A percentile compares a stretch with the other conserved stretches of the same genome.
Conservation (phyloP, 2,329 filamentous ascomycete genomes). For the Shiraia bambusicola region DNA sequence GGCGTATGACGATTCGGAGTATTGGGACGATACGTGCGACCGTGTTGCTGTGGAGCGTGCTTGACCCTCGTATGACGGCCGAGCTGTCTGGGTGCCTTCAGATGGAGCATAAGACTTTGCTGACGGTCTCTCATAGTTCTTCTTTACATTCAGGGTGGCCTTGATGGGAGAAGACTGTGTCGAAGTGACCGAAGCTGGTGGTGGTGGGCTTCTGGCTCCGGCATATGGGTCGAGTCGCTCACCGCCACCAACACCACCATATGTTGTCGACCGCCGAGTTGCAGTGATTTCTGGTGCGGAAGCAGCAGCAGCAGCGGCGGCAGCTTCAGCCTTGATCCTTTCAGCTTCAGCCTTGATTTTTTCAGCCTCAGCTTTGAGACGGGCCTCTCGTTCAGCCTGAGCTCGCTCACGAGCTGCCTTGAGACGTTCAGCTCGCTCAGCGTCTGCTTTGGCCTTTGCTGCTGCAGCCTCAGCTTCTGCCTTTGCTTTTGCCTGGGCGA, state of each 20-base stretch:
- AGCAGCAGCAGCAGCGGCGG: slow-evolving; percentile 25
- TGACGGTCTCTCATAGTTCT: slow-evolving; percentile 50
- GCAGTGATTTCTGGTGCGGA: slow-evolving; percentile 21
- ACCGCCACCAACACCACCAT: slow-evolving; percentile 56
- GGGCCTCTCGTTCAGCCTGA: slow-evolving; percentile 41
- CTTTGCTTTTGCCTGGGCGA: slow-evolving; percentile 38
- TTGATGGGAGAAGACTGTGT: slow-evolving; percentile 44
- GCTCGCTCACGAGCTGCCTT: slow-evolving; percentile 45
- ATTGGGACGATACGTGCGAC: slow-evolving; percentile 51
- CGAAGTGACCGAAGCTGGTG: slow-evolving; percentile 41
- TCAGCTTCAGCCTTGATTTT: slow-evolving; percentile 34
- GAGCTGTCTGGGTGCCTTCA: slow-evolving; percentile 48
- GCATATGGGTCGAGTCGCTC: slow-evolving; percentile 73
- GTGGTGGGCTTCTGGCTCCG: slow-evolving; percentile 52
- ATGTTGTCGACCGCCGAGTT: slow-evolving; percentile 37
- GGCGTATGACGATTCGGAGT: slow-evolving; percentile 85
- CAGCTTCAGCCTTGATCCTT: slow-evolving; percentile 30
- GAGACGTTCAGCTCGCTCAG: slow-evolving; percentile 38
- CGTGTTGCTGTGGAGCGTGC: slow-evolving; percentile 24
- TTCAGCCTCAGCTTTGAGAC: slow-evolving; percentile 40
- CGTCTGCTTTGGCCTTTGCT: slow-evolving; percentile 37
- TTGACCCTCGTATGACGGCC: slow-evolving; percentile 32
- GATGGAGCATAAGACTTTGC: slow-evolving; percentile 60
- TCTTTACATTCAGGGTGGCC: slow-evolving; percentile 43
- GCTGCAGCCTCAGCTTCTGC: slow-evolving; percentile 32